phyloP scores from a whole-genome alignment of 2,329 filamentous ascomycete species.

The Colletotrichum sp. region DNA sequence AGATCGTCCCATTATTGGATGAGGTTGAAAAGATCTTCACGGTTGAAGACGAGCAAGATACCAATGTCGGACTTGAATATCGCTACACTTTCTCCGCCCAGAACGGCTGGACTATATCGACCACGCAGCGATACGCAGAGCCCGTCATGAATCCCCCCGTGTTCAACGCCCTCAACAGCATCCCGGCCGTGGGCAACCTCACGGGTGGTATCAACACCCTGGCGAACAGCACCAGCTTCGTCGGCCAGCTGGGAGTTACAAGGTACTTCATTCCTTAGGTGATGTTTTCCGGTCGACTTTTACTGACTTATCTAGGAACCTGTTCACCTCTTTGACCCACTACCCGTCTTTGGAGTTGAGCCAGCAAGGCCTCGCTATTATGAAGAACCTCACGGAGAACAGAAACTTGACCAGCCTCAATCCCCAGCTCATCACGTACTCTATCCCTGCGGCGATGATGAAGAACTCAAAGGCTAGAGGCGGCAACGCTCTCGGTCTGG shows the following conservation, averaged over 20 bases:
- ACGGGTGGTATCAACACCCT: not conserved
- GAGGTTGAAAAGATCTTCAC: not conserved
- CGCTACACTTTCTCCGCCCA: not conserved
- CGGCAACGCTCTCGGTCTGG: not conserved
- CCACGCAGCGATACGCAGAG: not conserved
- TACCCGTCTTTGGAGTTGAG: not conserved
- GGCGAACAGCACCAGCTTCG: not conserved
- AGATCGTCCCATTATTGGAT: not conserved
- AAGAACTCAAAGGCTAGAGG: not conserved
- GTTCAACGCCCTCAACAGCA: not conserved
- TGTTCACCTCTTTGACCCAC: not conserved
- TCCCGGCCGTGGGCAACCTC: not conserved
- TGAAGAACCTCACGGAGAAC: not conserved
- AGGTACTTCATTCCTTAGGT: too few species aligned
- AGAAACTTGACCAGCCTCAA: not conserved
- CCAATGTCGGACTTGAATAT: not conserved
- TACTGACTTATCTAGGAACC: not conserved
- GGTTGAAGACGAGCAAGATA: not conserved
- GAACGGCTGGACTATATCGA: not conserved
- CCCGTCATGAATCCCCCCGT: not conserved
- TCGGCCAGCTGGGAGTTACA: not conserved
- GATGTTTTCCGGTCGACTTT: too few species aligned
- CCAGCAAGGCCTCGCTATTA: not conserved
- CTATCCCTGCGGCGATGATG: not conserved
- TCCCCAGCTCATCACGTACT: not conserved